These are phyloP conservation scores for Euphorbia peplus DNA, from an alignment of 345 rosid species.

Conservation along the genomic window DNA sequence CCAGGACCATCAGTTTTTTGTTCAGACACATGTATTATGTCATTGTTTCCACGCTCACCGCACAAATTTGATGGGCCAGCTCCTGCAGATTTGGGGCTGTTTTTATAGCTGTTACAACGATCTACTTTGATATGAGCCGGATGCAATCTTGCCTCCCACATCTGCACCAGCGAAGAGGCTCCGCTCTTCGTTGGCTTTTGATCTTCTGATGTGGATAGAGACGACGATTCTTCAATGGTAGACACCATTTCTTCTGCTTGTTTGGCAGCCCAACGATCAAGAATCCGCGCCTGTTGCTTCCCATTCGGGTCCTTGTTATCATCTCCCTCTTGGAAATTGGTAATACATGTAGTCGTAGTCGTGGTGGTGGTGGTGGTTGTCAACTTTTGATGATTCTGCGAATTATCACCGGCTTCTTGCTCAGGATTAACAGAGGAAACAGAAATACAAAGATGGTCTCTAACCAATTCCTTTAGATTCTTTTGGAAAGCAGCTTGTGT, in stretches of 20 bases:
- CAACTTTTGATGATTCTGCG: slow-evolving; percentile 8
- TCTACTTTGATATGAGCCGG: slow-evolving; percentile 15
- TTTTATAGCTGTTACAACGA: slow-evolving; percentile 28
- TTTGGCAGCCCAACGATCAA: slow-evolving; percentile 43
- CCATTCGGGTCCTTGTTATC: slow-evolving; percentile 8
- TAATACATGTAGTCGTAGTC: no score
- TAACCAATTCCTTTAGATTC: slow-evolving; percentile 58
- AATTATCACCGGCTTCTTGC: slow-evolving; percentile 12
- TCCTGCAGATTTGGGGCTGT: slow-evolving; percentile 19
- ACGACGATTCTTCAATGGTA: slow-evolving; percentile 9
- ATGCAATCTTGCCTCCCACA: slow-evolving; percentile 73
- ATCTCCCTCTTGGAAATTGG: slow-evolving; percentile 6
- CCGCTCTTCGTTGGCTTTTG: slow-evolving; percentile 28
- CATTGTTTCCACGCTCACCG: no score
- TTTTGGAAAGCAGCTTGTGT: slow-evolving; percentile 43
- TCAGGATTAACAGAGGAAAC: slow-evolving; percentile 22
- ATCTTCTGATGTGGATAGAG: slow-evolving; percentile 3
- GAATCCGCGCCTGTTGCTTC: slow-evolving; percentile 26
- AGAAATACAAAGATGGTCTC: slow-evolving; percentile 49
- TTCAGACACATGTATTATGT: no score
- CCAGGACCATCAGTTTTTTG: no score
- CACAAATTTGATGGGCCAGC: no score
- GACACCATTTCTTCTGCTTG: slow-evolving; percentile 43
- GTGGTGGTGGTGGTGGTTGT: no score
- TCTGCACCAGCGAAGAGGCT: slow-evolving; percentile 87